Evolutionary conservation across 768 basidiomycete genomes (phyloP).

Genomic region (Cystobasidium tubakii): DNA sequence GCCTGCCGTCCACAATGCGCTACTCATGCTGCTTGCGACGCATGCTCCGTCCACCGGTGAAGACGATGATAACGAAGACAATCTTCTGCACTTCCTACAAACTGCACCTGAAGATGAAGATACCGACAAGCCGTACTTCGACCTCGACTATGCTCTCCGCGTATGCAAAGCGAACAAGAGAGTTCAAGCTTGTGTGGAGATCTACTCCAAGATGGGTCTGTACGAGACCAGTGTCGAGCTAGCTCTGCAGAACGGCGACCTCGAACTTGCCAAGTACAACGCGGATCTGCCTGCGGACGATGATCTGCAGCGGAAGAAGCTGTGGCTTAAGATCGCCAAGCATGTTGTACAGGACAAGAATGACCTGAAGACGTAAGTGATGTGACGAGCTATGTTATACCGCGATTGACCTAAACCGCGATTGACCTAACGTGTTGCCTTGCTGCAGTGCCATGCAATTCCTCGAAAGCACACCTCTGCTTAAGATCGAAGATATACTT

Average conservation of each 20-base stretch:
- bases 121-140: conserved; percentile 83
- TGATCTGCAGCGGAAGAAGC: conserved; percentile 73
- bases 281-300: conserved; percentile 87
- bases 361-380: conserved; percentile 94
- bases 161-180: conserved; percentile 76
- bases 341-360: conserved; percentile 97
- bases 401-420: conserved; percentile 22
- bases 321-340: conserved; percentile 98
- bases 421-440: background rate
- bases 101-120: conserved; percentile 73
- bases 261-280: conserved; percentile 89
- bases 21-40: conserved; percentile 73
- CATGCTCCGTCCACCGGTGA: conserved; percentile 47
- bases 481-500: conserved; percentile 97
- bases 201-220: conserved; percentile 94
- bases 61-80: conserved; percentile 46
- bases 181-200: conserved; percentile 84
- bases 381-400: background rate
- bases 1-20: conserved; percentile 83
- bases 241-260: conserved; percentile 84
- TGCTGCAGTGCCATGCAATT: conserved; percentile 82
- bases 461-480: conserved; percentile 82
- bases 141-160: conserved; percentile 91
- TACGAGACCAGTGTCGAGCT: conserved; percentile 95
- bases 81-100: conserved; percentile 64